phyloP scores from a whole-genome alignment of 164 flowering plant species.

The Warburgia ugandensis region DNA sequence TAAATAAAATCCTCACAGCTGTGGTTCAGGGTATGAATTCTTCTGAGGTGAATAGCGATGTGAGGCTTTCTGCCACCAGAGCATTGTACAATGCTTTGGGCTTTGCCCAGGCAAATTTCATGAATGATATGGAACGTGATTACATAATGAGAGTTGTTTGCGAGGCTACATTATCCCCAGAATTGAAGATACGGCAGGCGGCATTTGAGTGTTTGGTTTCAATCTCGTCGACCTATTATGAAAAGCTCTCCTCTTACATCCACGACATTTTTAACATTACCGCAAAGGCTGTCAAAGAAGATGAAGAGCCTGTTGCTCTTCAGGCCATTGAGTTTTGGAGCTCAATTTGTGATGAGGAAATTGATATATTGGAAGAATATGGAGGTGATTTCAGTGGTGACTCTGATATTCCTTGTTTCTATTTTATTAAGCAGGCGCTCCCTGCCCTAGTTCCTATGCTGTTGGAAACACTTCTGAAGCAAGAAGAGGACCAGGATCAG shows the following conservation, averaged over 20 bases:
- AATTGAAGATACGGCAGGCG: slow-evolving; percentile 48
- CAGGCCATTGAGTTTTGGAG: slow-evolving; percentile 72
- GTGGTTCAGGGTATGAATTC: slow-evolving; percentile 59
- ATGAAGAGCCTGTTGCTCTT: slow-evolving; percentile 61
- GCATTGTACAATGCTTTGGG: slow-evolving; percentile 53
- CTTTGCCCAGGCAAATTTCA: slow-evolving; percentile 58
- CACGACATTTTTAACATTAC: slow-evolving; percentile 51
- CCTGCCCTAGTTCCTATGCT: slow-evolving; percentile 49
- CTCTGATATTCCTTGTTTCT: slow-evolving; percentile 47
- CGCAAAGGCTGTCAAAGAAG: slow-evolving; percentile 55
- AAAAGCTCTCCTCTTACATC: slow-evolving; percentile 45
- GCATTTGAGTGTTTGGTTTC: slow-evolving; percentile 67
- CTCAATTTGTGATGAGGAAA: slow-evolving; percentile 56
- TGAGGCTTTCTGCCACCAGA: slow-evolving; percentile 52
- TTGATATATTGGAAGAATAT: slow-evolving; percentile 54
- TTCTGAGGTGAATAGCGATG: slow-evolving; percentile 40
- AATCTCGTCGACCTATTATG: slow-evolving; percentile 51
- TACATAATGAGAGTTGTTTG: slow-evolving; percentile 66
- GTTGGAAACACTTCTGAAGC: slow-evolving; percentile 54
- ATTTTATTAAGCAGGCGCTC: slow-evolving; percentile 60
- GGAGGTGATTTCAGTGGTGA: slow-evolving; percentile 50
- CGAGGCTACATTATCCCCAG: slow-evolving; percentile 50
- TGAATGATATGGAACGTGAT: slow-evolving; percentile 63
- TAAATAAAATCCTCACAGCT: slow-evolving; percentile 55
- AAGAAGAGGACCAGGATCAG: slow-evolving; percentile 63